Evolutionary conservation across 2,329 filamentous ascomycete species (phyloP).

Genomic region (Trichoderma brevicompactum): DNA sequence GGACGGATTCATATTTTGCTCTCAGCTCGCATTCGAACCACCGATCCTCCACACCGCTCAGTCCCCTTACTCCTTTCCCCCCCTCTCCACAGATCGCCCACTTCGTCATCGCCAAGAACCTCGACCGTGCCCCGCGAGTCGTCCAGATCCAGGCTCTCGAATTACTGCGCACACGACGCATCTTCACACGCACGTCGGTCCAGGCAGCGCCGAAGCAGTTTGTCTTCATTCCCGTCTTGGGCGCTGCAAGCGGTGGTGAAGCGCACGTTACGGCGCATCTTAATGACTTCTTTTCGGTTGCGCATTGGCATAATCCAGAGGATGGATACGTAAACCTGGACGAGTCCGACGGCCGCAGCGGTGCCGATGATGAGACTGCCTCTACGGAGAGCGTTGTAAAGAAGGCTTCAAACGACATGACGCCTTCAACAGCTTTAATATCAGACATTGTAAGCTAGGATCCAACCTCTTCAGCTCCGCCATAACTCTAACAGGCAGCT

Average conservation of each 20-base stretch:
- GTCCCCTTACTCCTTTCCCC: conserved; percentile 38
- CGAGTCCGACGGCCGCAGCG: conserved; percentile 48
- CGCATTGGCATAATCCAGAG: conserved; percentile 76
- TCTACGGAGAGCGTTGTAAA: conserved; percentile 55
- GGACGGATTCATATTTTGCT: conserved; percentile 41
- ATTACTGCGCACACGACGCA: conserved; percentile 77
- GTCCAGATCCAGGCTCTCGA: conserved; percentile 82
- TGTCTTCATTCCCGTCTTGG: conserved; percentile 76
- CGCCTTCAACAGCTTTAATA: conserved; percentile 43
- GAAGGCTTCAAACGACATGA: conserved; percentile 35
- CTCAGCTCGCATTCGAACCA: conserved; percentile 40
- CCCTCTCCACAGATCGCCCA: conserved; percentile 66
- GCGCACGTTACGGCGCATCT: conserved; percentile 60
- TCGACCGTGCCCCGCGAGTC: conserved; percentile 71
- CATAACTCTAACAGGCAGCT: conserved; percentile 28
- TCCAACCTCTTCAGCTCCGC: background rate
- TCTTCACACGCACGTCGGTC: conserved; percentile 75
- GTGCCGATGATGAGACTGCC: conserved; percentile 40
- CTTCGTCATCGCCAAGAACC: conserved; percentile 78
- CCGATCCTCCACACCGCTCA: conserved; percentile 35
- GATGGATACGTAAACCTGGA: conserved; percentile 79
- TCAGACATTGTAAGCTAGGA: conserved; percentile 47
- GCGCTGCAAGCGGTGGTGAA: conserved; percentile 50
- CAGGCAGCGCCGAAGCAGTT: conserved; percentile 78
- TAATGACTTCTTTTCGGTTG: conserved; percentile 86